These are phyloP conservation scores for Hygrophoropsis aurantiaca DNA, from an alignment of 768 basidiomycete genomes.

Conservation along the genomic window DNA sequence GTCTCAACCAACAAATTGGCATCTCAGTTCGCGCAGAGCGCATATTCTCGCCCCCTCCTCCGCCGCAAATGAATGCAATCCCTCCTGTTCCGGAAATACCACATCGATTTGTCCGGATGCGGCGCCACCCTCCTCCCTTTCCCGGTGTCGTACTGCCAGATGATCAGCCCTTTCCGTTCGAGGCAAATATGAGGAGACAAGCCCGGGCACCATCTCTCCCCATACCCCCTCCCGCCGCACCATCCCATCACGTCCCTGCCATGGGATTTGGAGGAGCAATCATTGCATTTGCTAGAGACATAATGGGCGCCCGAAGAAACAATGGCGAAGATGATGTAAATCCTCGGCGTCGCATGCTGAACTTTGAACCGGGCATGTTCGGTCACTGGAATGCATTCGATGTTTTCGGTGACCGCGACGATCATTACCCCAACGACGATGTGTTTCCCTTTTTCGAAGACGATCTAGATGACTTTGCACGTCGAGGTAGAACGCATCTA, in stretches of 20 bases:
- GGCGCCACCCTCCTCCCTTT: conserved; percentile 30
- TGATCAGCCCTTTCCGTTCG: conserved; percentile 52
- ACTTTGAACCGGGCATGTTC: conserved; percentile 24
- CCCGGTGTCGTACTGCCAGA: conserved; percentile 51
- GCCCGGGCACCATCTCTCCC: conserved; percentile 13
- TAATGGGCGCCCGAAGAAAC: conserved; percentile 13
- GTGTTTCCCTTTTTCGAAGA: conserved; percentile 13
- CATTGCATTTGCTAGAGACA: conserved; percentile 40
- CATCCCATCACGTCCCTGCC: conserved; percentile 55
- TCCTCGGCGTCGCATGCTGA: conserved; percentile 19
- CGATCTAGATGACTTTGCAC: conserved; percentile 8
- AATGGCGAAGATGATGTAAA: conserved; percentile 3
- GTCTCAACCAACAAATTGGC: conserved; percentile 1
- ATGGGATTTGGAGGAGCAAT: conserved; percentile 70
- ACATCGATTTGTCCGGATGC: conserved; percentile 38
- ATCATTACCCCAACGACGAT: conserved; percentile 14
- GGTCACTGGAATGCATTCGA: conserved; percentile 31
- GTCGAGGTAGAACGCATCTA: conserved; percentile 1
- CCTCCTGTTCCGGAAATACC: conserved; percentile 61
- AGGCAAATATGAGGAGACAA: conserved; percentile 28
- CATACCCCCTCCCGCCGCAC: conserved; percentile 35
- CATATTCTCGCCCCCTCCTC: conserved; percentile 51
- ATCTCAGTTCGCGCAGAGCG: conserved; percentile 18
- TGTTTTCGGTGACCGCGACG: conserved; percentile 12
- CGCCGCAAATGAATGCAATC: conserved; percentile 33